Conservation (phyloP, 805 yeast species). For the Ascoidea rubescens region DNA sequence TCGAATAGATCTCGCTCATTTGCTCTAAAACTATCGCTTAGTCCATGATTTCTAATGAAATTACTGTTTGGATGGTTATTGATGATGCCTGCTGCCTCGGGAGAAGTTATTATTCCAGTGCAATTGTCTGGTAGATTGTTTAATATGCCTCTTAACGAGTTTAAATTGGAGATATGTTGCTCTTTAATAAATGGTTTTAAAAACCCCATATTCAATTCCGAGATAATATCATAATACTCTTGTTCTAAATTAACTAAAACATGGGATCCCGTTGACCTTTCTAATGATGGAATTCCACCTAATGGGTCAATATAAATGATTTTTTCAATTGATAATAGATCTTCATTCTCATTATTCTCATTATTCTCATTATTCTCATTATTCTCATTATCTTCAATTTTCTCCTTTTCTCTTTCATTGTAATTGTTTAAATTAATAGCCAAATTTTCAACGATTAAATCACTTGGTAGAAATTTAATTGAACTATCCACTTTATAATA, state of each 20-base stretch:
- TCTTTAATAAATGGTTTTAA: constrained; percentile 29
- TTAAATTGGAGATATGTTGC: constrained; percentile 51
- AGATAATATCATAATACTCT: constrained; percentile 52
- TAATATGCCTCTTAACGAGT: constrained; percentile 48
- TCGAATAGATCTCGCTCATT: constrained; percentile 3
- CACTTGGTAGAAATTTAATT: not conserved
- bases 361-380: constrained; percentile 11
- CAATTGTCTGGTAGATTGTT: constrained; percentile 36
- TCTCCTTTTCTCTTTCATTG: not conserved
- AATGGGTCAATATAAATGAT: constrained; percentile 61
- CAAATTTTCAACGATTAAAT: too few species aligned
- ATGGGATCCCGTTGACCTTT: constrained; percentile 70
- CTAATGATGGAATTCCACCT: constrained; percentile 89
- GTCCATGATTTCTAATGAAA: constrained; percentile 1
- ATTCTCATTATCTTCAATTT: constrained; percentile 2
- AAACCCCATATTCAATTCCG: constrained; percentile 51
- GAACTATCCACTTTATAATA: too few species aligned
- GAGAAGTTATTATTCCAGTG: constrained; percentile 82
- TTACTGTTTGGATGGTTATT: constrained; percentile 1
- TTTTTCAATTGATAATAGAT: constrained; percentile 56
- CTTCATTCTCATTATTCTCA: constrained; percentile 6
- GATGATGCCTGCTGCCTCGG: constrained; percentile 45
- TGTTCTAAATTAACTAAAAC: constrained; percentile 77
- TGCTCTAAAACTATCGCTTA: not conserved
- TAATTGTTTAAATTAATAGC: not conserved